phyloP scores from a whole-genome alignment of 2,329 filamentous ascomycete species.

The Cryphonectria parasitica region DNA sequence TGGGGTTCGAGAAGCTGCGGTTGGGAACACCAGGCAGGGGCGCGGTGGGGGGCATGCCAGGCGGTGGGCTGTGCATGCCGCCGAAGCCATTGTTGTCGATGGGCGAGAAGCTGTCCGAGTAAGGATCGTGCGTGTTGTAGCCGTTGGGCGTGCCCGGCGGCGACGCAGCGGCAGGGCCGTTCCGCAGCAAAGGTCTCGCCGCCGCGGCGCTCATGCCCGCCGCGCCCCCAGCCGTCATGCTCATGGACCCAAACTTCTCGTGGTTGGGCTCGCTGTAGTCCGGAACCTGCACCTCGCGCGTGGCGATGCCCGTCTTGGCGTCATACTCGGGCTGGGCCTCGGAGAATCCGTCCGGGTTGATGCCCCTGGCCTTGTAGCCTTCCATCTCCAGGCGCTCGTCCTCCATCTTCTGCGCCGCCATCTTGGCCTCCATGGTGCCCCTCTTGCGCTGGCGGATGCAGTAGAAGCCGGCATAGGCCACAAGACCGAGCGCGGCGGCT shows the following conservation, averaged over 20 bases:
- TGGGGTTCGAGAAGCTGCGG: background rate
- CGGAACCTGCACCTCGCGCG: conserved; percentile 11
- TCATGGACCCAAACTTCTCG: conserved; percentile 21
- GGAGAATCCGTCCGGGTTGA: conserved; percentile 52
- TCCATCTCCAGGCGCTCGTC: conserved; percentile 57
- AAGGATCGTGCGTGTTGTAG: conserved; percentile 23
- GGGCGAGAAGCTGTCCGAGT: conserved; percentile 28
- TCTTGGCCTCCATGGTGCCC: conserved; percentile 55
- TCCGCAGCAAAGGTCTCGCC: conserved; percentile 18
- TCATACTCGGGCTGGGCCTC: conserved; percentile 44
- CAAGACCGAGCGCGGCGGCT: conserved; percentile 48
- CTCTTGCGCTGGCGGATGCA: conserved; percentile 59
- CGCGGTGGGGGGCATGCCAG: conserved; percentile 6
- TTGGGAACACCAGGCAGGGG: conserved; percentile 14
- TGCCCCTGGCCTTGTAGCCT: conserved; percentile 50
- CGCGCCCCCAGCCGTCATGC: background rate
- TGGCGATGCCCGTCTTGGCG: conserved; percentile 34
- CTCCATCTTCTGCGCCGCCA: conserved; percentile 48
- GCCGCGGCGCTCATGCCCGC: conserved; percentile 13
- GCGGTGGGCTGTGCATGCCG: conserved; percentile 13
- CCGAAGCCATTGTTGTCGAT: conserved; percentile 16
- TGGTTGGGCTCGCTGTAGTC: conserved; percentile 15
- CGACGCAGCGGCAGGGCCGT: conserved; percentile 11
- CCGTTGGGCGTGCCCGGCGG: conserved; percentile 27
- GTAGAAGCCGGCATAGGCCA: conserved; percentile 52